Base-by-base conservation (phyloP, 805 yeast genomes). In the Candida multigemmis region DNA sequence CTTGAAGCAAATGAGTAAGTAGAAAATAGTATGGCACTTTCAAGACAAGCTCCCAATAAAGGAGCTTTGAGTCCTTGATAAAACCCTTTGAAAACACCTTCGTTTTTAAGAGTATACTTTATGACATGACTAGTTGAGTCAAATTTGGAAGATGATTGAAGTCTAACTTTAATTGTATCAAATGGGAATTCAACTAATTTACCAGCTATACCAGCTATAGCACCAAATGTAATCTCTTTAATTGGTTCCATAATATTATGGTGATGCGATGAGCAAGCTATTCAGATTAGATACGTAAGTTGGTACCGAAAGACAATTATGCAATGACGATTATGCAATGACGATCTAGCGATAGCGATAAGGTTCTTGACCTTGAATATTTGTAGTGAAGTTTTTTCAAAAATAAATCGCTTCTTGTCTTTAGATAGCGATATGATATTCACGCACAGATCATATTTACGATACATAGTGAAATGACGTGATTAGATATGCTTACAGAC, bases 161-260 rank as follows among this genome's bases (percentile, higher is more conserved):
- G 61, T 32, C 96, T 65, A 3, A 87, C 97, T 52, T 87, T 87
- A 23, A 86, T 68, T 0, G 96, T 89, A 44, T 87, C 97, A 39
- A 87, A 85, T 0, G 97, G 97, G 42, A 77, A 87, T 50, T 87
- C 97, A 9, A 87, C 70, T 16, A 80, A 41, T 48, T 87, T 89
- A 2, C 94, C 96, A 4, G 74, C 51, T 30, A 84, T 78, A 10
- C 97, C 97, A 1, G 96, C 71, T 1, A 69, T 40, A 3, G 75
- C 73, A 8, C 77, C 77, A 28, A 47, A 59, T 2, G 57, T 40
- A 13, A 71, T 50, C 34, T 71, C 77, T 31, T 56, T 57, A 5
- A 37, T 22, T 1, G 54, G 46, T 21, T 37, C 34, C 14, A 23
- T n/a, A 4, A n/a, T n/a, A n/a, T n/a, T n/a, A n/a, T n/a, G n/a